These are phyloP conservation scores for Globisporangium middletonii DNA, from an alignment of 352 stramenopile species.

Conservation along the genomic window DNA sequence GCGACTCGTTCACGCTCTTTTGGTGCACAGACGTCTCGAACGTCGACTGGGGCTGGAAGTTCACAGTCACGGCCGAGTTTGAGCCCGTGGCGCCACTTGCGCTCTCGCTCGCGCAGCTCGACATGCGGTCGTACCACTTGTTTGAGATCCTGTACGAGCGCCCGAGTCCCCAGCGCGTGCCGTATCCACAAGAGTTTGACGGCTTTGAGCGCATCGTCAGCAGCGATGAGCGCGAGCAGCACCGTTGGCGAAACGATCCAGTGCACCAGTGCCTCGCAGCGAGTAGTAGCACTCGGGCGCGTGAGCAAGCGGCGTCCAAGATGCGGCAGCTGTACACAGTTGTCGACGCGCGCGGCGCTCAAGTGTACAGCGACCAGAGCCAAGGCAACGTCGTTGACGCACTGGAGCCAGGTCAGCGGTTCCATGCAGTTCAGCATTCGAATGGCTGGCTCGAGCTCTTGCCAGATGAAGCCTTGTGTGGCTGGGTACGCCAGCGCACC, in stretches of 20 bases:
- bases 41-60: slow-evolving; percentile 87
- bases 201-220: slow-evolving; percentile 29
- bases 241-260: slow-evolving; percentile 15
- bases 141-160: slow-evolving; percentile 72
- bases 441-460: slow-evolving; percentile 33
- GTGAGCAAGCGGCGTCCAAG: no score
- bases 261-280: slow-evolving; percentile 23
- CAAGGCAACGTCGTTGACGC: slow-evolving; percentile 9
- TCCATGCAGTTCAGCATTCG: slow-evolving; percentile 10
- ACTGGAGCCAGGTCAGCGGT: slow-evolving; percentile 19
- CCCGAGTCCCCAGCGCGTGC: slow-evolving; percentile 31
- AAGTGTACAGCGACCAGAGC: slow-evolving; percentile 20
- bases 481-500: slow-evolving; percentile 43
- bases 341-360: slow-evolving; percentile 17
- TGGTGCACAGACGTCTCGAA: slow-evolving; percentile 85
- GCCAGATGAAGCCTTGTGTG: background rate
- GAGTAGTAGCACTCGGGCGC: background rate
- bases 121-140: slow-evolving; percentile 50
- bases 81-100: slow-evolving; percentile 31
- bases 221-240: slow-evolving; percentile 2
- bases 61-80: slow-evolving; percentile 67
- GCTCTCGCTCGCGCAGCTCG: slow-evolving; percentile 47
- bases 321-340: slow-evolving; percentile 20
- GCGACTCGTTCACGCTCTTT: slow-evolving; percentile 74
- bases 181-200: slow-evolving; percentile 43